Evolutionary conservation across 345 rosid species (phyloP).

Genomic region (Clarkia xantiana): DNA sequence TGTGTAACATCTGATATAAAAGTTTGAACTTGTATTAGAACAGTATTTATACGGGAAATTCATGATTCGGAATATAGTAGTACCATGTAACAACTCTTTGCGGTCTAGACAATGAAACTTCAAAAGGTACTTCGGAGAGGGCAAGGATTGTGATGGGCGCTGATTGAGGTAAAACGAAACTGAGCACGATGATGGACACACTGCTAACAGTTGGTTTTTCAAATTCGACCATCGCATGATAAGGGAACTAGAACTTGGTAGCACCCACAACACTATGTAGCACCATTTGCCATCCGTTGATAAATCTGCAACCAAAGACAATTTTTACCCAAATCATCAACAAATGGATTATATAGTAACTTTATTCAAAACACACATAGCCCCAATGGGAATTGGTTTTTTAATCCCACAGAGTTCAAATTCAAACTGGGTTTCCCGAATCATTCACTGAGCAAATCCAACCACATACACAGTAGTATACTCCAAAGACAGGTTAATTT

Average conservation of each 20-base stretch:
- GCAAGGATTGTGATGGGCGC: conserved; percentile 18
- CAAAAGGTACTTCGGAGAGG: conserved; percentile 51
- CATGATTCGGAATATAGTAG: neutral
- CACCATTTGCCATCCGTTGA: conserved; percentile 88
- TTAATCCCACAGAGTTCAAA: too few relatives aligned
- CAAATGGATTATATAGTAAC: too few relatives aligned
- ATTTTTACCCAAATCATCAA: neutral
- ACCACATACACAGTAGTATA: too few relatives aligned
- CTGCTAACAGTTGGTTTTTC: conserved; percentile 49
- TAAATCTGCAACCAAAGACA: conserved; percentile 36
- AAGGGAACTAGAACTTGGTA: conserved; percentile 30
- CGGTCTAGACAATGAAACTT: conserved; percentile 55
- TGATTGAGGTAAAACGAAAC: conserved; percentile 26
- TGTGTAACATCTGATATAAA: conserved; percentile 55
- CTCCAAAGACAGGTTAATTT: too few relatives aligned
- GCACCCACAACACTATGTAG: conserved; percentile 65
- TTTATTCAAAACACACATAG: too few relatives aligned
- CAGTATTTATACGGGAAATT: neutral
- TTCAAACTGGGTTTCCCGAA: too few relatives aligned
- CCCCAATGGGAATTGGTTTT: too few relatives aligned
- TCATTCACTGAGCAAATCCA: too few relatives aligned
- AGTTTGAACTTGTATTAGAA: conserved; percentile 5
- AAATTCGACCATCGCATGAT: conserved; percentile 55
- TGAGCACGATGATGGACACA: conserved; percentile 54
- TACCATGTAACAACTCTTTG: conserved; percentile 67